phyloP scores from a whole-genome alignment of 2,329 filamentous ascomycete genomes.

The Hymenoscyphus occultus region DNA sequence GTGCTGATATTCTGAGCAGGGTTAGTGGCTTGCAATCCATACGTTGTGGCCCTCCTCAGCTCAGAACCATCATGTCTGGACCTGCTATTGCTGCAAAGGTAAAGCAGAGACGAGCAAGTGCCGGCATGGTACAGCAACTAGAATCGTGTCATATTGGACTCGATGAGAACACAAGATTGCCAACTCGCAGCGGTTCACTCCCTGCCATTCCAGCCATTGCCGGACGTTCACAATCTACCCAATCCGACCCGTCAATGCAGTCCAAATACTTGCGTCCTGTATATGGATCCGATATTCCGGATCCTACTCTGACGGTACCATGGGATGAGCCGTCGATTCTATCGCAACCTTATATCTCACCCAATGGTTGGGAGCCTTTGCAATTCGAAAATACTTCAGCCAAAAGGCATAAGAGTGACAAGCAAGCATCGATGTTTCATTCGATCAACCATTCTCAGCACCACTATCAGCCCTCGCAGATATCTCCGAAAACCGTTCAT shows the following conservation, averaged over 20 bases:
- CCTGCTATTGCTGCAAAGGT: neutral
- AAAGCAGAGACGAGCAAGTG: conserved; percentile 11
- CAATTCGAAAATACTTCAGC: conserved; percentile 8
- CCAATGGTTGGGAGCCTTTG: conserved; percentile 14
- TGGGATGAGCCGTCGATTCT: conserved; percentile 7
- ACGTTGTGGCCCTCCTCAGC: neutral
- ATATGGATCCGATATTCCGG: neutral
- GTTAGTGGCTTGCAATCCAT: neutral
- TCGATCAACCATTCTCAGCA: neutral
- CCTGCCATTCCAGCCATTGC: conserved; percentile 11
- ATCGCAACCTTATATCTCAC: conserved; percentile 11
- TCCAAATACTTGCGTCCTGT: neutral
- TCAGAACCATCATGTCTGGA: neutral
- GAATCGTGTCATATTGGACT: conserved; percentile 21
- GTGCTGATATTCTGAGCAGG: neutral
- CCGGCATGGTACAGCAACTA: conserved; percentile 19
- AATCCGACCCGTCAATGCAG: neutral
- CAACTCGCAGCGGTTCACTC: conserved; percentile 18
- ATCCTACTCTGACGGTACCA: neutral
- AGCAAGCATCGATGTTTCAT: neutral
- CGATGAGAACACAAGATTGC: conserved; percentile 6
- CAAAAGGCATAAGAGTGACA: conserved; percentile 19
- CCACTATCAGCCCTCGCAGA: neutral
- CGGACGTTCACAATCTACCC: neutral
- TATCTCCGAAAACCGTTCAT: conserved; percentile 12